phyloP scores from a whole-genome alignment of 2,329 filamentous ascomycete genomes.

The Penicillium sp. region DNA sequence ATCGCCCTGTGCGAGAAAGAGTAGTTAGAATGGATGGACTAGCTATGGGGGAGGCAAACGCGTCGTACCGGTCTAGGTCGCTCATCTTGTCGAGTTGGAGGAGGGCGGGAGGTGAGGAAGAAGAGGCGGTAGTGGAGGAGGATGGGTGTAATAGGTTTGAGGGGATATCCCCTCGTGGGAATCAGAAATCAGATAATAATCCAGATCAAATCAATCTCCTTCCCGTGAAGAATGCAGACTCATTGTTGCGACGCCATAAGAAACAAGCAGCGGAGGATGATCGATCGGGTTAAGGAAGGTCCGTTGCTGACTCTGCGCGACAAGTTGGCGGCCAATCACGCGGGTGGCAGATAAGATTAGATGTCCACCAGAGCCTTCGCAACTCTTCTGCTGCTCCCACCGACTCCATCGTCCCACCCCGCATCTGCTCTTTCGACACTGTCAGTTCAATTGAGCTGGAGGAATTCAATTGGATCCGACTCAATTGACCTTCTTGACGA shows the following conservation, averaged over 20 bases:
- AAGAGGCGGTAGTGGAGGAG: constrained; percentile 19
- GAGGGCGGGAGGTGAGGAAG: constrained; percentile 18
- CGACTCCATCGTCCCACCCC: constrained; percentile 2
- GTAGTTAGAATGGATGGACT: constrained; percentile 25
- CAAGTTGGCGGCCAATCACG: constrained; percentile 37
- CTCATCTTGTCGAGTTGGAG: constrained; percentile 67
- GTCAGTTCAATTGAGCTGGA: constrained; percentile 6
- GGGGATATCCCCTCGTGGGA: constrained; percentile 16
- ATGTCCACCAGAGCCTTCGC: constrained; percentile 41
- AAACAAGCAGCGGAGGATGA: constrained; percentile 4
- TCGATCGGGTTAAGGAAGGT: constrained; percentile 11
- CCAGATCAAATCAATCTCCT: constrained; percentile 21
- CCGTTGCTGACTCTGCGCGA: constrained; percentile 21
- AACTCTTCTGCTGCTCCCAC: constrained; percentile 11
- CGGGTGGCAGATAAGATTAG: constrained; percentile 47
- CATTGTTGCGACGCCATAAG: constrained; percentile 30
- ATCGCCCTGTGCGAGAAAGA: constrained; percentile 71
- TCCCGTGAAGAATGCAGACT: constrained; percentile 22
- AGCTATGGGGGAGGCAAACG: constrained; percentile 13
- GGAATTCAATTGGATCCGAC: background rate
- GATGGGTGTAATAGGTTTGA: constrained; percentile 18
- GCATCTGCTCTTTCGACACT: constrained; percentile 10
- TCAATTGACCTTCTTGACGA: constrained; percentile 25
- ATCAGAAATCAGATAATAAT: constrained; percentile 14
- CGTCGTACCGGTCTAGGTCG: constrained; percentile 83